These are phyloP conservation scores for Amoebophrya sp. DNA, from an alignment of 169 alveolate genomes.

Conservation along the genomic window DNA sequence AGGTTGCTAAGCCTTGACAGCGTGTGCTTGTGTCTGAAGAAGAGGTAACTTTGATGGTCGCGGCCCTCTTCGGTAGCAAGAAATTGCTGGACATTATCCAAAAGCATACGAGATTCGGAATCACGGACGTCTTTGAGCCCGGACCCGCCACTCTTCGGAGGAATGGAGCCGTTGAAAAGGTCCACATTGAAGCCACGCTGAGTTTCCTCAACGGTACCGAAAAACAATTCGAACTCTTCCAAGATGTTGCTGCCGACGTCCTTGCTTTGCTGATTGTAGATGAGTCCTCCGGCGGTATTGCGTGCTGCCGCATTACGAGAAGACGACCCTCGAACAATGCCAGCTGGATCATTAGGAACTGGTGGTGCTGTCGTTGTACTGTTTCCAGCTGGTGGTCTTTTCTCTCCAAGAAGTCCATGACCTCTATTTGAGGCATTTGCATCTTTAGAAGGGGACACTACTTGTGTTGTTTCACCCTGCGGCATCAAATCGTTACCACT, in stretches of 20 bases:
- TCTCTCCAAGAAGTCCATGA: too few species aligned
- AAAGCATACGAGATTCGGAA: too few species aligned
- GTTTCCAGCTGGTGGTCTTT: too few species aligned
- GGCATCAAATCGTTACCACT: too few species aligned
- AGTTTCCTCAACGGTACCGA: not conserved
- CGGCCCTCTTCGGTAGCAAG: not conserved
- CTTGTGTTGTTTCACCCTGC: too few species aligned
- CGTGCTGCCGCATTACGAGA: not conserved
- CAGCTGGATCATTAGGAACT: too few species aligned
- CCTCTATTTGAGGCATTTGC: not conserved
- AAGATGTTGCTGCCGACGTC: not conserved
- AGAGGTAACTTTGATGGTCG: not conserved
- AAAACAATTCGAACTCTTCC: not conserved
- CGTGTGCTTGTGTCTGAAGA: not conserved
- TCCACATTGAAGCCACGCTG: not conserved
- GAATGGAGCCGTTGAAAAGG: too few species aligned
- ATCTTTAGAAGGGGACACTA: too few species aligned
- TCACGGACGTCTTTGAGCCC: too few species aligned
- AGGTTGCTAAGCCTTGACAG: not conserved
- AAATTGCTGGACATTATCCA: not conserved
- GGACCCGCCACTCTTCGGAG: too few species aligned
- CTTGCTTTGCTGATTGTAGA: too few species aligned
- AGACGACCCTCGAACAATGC: too few species aligned
- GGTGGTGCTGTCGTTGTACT: not conserved
- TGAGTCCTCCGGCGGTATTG: not conserved